Percentiles rank a stretch among this genome's conserved stretches.
Conservation (phyloP, 768 basidiomycete genomes). For the Jaapia argillacea region DNA sequence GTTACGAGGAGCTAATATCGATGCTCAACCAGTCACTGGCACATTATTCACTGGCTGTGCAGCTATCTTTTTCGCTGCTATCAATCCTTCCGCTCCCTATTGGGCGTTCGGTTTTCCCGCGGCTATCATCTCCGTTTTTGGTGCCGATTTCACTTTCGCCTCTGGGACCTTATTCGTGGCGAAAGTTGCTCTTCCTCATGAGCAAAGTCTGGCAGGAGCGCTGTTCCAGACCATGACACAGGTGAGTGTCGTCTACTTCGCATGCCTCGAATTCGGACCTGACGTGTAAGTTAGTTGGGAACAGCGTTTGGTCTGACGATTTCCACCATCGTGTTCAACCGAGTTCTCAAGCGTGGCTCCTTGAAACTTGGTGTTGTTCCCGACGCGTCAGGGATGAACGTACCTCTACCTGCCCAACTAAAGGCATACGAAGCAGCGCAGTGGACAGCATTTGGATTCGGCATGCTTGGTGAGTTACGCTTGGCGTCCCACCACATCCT, state of each 20-base stretch:
- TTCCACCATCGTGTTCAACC: slow-evolving; percentile 61
- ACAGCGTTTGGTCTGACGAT: slow-evolving; percentile 62
- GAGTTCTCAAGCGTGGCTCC: slow-evolving; percentile 28
- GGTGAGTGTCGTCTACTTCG: slow-evolving; percentile 23
- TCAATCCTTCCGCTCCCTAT: slow-evolving; percentile 43
- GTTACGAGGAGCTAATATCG: neutral
- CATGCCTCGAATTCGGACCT: neutral
- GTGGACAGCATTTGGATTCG: slow-evolving; percentile 58
- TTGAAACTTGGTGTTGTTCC: slow-evolving; percentile 20
- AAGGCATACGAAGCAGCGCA: slow-evolving; percentile 50
- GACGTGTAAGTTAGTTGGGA: slow-evolving; percentile 36
- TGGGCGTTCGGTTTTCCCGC: slow-evolving; percentile 76
- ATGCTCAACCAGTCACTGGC: slow-evolving; percentile 44
- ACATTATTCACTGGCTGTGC: slow-evolving; percentile 48
- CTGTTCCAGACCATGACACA: slow-evolving; percentile 75
- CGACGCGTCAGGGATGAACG: slow-evolving; percentile 17
- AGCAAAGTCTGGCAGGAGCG: slow-evolving; percentile 70
- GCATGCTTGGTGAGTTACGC: slow-evolving; percentile 37
- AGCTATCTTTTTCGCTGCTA: slow-evolving; percentile 58
- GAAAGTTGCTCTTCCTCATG: slow-evolving; percentile 51
- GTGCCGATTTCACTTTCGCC: slow-evolving; percentile 71
- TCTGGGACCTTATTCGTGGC: slow-evolving; percentile 69
- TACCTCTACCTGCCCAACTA: slow-evolving; percentile 29
- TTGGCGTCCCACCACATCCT: neutral
- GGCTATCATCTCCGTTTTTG: slow-evolving; percentile 53